Evolutionary conservation across 768 basidiomycete species (phyloP).

Genomic region (Podaxis rugospora): DNA sequence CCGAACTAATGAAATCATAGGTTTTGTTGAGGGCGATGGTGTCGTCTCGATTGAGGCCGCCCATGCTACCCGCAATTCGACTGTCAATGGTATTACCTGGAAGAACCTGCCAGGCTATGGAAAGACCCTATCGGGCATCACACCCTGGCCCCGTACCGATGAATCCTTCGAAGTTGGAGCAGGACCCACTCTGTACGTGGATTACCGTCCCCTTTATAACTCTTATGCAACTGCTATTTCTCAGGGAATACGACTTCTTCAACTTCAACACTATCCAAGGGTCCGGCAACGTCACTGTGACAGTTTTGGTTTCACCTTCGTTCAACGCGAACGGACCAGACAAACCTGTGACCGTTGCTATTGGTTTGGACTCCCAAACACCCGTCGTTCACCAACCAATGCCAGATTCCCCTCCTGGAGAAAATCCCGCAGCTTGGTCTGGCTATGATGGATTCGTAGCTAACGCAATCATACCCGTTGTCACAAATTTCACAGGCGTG

Average conservation of each 20-base stretch:
- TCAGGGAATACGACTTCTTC: conserved; percentile 61
- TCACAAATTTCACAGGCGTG: conserved; percentile 33
- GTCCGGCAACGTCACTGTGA: conserved; percentile 41
- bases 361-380: conserved; percentile 41
- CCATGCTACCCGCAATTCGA: conserved; percentile 43
- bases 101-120: conserved; percentile 56
- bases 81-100: conserved; percentile 52
- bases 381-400: conserved; percentile 32
- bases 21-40: conserved; percentile 60
- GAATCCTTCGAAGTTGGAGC: conserved; percentile 54
- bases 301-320: conserved; percentile 44
- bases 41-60: conserved; percentile 62
- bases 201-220: background rate
- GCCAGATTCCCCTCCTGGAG: conserved; percentile 46
- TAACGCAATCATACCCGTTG: conserved; percentile 40
- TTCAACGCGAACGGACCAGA: conserved; percentile 46
- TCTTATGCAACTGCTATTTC: background rate
- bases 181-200: conserved; percentile 52
- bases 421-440: conserved; percentile 40
- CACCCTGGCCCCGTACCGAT: conserved; percentile 51
- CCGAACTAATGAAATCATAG: conserved; percentile 18
- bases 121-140: conserved; percentile 53
- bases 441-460: conserved; percentile 47
- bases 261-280: conserved; percentile 45
- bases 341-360: conserved; percentile 45